Evolutionary conservation across 768 basidiomycete genomes (phyloP), one percentile per base, ranked within the genome.

Genomic region (Suillus subluteus): DNA sequence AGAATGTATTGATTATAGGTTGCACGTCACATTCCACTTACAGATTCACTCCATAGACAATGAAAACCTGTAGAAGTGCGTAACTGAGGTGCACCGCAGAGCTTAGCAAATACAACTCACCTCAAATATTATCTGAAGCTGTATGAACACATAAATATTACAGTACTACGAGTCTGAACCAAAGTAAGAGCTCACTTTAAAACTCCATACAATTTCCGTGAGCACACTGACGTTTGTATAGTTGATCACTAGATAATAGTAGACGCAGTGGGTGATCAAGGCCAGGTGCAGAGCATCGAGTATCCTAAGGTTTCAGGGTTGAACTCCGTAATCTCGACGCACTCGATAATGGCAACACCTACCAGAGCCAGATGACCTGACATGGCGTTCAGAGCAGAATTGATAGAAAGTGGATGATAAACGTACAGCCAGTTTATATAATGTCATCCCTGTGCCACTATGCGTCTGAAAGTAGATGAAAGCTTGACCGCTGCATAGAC

Each of bases 181-280:
- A 15, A 38, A n/a, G 15, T 38, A 38, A 6, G 11, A 13, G 26
- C 63, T 35, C 37, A 63, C 63, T 30, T 63, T 48, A 1, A 66
- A 50, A n/a, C 44, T 30, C 80, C 79, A 79, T 32, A 72, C 76
- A 3, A 79, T 73, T 5, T 64, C 69, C 6, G 72, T 61, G 41
- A 81, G 64, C 30, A 70, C 71, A 8, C 65, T 1, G 6, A 77
- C 74, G 66, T 80, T 77, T 30, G 64, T 70, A 58, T 75, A 80
- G 58, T 78, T 80, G 11, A 68, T 72, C 44, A 82, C 73, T 30
- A 78, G 64, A 71, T 81, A 81, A 67, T 72, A 76, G 69, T 82
- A 81, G 21, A 80, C 38, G 32, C 70, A 71, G 58, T 81, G 78
- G 3, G 78, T 73, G 38, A 80, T 69, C 23, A 82, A 71, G 0